Base-by-base conservation (phyloP, 2,329 filamentous ascomycete genomes). In the Penicillium sp. region DNA sequence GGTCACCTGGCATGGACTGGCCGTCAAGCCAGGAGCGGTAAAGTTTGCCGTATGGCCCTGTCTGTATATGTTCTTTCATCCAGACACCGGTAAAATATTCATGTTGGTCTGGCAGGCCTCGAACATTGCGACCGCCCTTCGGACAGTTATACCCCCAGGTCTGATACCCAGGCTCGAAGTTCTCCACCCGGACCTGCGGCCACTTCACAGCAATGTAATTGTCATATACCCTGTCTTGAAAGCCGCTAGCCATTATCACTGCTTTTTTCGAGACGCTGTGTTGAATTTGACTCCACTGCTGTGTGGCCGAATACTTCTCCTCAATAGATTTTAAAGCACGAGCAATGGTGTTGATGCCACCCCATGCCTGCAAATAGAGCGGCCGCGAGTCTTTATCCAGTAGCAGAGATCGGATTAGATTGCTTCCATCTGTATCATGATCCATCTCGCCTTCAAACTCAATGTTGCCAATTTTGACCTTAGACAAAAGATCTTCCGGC, bases 311-410 rank as follows among this genome's bases (percentile, higher is more conserved):
- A 39, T 53, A 44, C 9, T 21, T 18, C 26, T 58, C 52, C 29
- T 58, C 56, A 9, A 61, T 59, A 13, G 58, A 56, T 23, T 50
- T 54, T 9, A 61, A 40, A 19, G 59, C 56, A 36, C 54, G 59
- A 10, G 54, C 59, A 9, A 61, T 59, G 4, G 56, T 61, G 28
- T 57, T 61, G 31, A 49, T 58, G n/a, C 59, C 59, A 45, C 59
- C 59, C 59, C 56, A 61, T 16, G 54, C 59, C 34, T 62, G 56
- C 31, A 63, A 45, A 42, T 62, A 62, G 1, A 63, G 47, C 6
- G 46, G 18, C 31, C 59, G 56, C 10, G 59, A 31, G 28, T 63
- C 60, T 5, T 60, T 16, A 24, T 63, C 53, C 16, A 63, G 28
- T 19, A 58, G 11, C 14, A 58, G 19, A 9, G 39, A 28, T 26